Base-by-base conservation (phyloP, 148 eudicot genomes). In the Linanthus parryae region DNA sequence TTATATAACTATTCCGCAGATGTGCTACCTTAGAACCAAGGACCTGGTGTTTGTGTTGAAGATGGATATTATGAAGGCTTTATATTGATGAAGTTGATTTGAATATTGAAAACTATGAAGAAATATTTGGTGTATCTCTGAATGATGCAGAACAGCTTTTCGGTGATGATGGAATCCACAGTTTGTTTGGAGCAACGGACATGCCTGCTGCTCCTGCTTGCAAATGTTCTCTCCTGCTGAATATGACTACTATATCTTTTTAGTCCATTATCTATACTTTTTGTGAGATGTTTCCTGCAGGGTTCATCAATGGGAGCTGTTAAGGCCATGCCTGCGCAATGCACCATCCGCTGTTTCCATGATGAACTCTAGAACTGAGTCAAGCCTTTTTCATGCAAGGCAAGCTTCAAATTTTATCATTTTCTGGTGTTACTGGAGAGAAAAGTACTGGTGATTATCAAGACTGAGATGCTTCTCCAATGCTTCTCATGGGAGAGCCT, bases 381-480 rank as follows among this genome's bases (percentile, higher is more conserved):
- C n/a, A n/a, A n/a, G n/a, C n/a, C n/a, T n/a, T n/a, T n/a, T n/a
- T n/a, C n/a, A n/a, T n/a, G n/a, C n/a, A n/a, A n/a, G n/a, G n/a
- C n/a, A n/a, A n/a, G n/a, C n/a, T n/a, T n/a, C 71, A 44, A 71
- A n/a, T n/a, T n/a, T n/a, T n/a, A n/a, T 90, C 97, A 9, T 81
- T 83, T 67, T 77, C 94, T 44, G 84, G 81, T 57, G 59, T 87
- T 51, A 73, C 84, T 2, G 87, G 77, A 52, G 98, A 91, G 41
- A 79, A 87, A 48, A 71, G 71, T 46, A 74, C 74, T 35, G 85
- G 81, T 38, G 94, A 92, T 61, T 82, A 79, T 73, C 98, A 83
- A 69, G 98, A 91, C 47, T 86, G 94, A 69, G 95, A 79, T 25
- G 95, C 88, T 34, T 83, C 97, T 44, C 54, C 94, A 58, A 65